Base-by-base conservation (phyloP, 371 early-diverging fungal genomes). In the Mortierella sp. region DNA sequence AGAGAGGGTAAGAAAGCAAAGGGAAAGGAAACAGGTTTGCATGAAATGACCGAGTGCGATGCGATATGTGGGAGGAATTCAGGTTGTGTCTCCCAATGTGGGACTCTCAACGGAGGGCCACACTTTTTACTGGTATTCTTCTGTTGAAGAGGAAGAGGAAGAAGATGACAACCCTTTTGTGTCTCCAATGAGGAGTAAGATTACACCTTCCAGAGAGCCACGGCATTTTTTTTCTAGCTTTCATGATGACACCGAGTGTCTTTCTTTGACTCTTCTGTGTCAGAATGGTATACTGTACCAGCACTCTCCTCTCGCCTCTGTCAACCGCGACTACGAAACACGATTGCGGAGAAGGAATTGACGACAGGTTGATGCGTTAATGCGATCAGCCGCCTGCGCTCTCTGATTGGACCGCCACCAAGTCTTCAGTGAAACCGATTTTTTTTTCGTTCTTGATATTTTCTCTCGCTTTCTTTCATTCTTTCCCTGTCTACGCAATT, bases 221-320 rank as follows among this genome's bases (percentile, higher is more conserved):
- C 16, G 16, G 28, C 54, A 3, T 28, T 28, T 58, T 57, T 16
- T 34, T 31, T 13, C 16, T 48, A 10, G 9, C 16, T 34, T 63
- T 16, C 7, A 63, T 63, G 63, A 63, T 42, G 68, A 42, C 68
- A 68, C 65, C 34, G 38, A 11, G 42, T 68, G 68, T 68, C 42
- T 28, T 28, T 58, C 9, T 58, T 26, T 28, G 28, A 58, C 60
- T 58, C 28, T 24, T 55, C 34, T 63, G 63, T 34, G 34, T 63
- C 34, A 63, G 63, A 63, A 31, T 26, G 11, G 3, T 26, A 57
- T 26, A 57, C 21, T n/a, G n/a, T n/a, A n/a, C n/a, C n/a, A n/a
- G n/a, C n/a, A n/a, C n/a, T n/a, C n/a, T n/a, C n/a, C n/a, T n/a
- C n/a, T n/a, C n/a, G n/a, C n/a, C 26, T 57, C 10, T 26, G n/a